These are phyloP conservation scores for Aspergillus proliferans DNA, from an alignment of 2,329 filamentous ascomycete genomes.

Conservation along the genomic window DNA sequence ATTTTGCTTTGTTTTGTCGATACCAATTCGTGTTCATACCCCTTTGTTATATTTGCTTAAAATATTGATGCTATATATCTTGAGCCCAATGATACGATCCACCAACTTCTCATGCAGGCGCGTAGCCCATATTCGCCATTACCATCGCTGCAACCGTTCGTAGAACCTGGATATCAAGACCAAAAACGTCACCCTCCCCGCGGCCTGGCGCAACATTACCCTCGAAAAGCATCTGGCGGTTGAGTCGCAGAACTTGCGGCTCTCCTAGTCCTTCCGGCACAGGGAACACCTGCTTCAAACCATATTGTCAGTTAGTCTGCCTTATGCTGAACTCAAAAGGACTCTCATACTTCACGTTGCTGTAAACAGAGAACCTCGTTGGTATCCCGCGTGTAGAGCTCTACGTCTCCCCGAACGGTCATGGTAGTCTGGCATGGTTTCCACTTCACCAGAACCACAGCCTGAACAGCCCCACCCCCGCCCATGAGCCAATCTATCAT, in stretches of 20 bases:
- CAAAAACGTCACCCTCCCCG: neutral
- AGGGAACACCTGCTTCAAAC: neutral
- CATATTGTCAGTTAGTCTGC: neutral
- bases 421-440: neutral
- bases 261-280: neutral
- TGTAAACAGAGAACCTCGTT: neutral
- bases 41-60: neutral
- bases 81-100: no score
- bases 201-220: neutral
- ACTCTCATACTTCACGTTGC: neutral
- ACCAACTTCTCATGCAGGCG: no score
- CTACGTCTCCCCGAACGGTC: neutral
- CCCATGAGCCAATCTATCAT: neutral
- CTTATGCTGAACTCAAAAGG: neutral
- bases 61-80: no score
- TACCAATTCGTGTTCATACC: neutral
- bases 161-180: neutral
- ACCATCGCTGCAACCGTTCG: neutral
- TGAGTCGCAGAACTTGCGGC: neutral
- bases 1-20: slow-evolving; percentile 3
- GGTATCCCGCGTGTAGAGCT: neutral
- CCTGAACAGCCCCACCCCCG: neutral
- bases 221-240: neutral
- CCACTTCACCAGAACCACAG: neutral
- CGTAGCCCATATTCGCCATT: neutral